Evolutionary conservation across 768 basidiomycete species (phyloP).

Genomic region (Xerocomellus intermedius): DNA sequence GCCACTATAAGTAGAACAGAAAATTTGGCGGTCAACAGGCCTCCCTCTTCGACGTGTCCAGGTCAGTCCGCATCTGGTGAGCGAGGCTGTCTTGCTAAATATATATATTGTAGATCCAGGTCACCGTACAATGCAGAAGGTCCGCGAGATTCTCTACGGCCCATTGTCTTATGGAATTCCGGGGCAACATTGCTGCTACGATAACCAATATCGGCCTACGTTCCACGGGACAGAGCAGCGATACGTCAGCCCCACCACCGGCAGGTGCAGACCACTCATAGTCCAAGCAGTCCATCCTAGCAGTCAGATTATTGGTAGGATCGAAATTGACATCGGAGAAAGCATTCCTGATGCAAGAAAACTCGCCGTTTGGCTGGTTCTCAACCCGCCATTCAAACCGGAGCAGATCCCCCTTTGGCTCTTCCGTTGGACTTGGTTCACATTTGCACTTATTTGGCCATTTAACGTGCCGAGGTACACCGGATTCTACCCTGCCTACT

Average conservation of each 20-base stretch:
- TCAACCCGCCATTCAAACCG: not conserved
- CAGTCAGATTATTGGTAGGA: not conserved
- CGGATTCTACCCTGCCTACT: conserved; percentile 15
- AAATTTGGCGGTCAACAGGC: too few species aligned
- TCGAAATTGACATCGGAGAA: not conserved
- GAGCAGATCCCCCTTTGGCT: conserved; percentile 9
- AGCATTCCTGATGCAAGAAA: not conserved
- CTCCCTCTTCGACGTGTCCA: not conserved
- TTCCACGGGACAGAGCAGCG: conserved; percentile 15
- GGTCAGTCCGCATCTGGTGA: conserved; percentile 3
- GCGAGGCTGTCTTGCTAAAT: not conserved
- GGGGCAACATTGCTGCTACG: conserved; percentile 7
- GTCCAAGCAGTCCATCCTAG: conserved; percentile 27
- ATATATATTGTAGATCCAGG: not conserved
- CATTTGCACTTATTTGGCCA: conserved; percentile 17
- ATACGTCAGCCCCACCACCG: conserved; percentile 24
- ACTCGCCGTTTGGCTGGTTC: conserved; percentile 21
- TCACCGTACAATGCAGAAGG: not conserved
- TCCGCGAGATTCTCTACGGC: not conserved
- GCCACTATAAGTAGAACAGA: too few species aligned
- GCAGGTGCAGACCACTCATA: conserved; percentile 20
- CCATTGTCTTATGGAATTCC: not conserved
- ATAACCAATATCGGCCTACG: conserved; percentile 18
- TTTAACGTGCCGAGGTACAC: not conserved
- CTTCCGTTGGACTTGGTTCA: conserved; percentile 18